Percentiles rank a stretch among this genome's conserved stretches.
Conservation (phyloP, 2,329 filamentous ascomycete species). For the Cladorrhinum sp. region DNA sequence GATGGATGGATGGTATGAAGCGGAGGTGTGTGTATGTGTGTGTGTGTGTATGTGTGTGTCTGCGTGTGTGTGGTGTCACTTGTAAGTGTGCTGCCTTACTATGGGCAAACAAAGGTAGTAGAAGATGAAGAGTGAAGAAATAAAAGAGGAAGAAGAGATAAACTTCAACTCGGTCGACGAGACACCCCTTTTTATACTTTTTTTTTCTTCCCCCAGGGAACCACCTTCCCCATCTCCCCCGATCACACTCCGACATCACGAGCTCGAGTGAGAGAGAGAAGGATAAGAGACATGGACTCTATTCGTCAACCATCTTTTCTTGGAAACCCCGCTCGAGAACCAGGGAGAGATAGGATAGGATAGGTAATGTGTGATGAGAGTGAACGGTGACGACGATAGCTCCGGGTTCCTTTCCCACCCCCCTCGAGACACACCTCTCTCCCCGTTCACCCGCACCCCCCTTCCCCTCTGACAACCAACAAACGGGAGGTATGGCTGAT, state of each 20-base stretch:
- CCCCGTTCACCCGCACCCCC: conserved; percentile 19
- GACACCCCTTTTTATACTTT: conserved; percentile 64
- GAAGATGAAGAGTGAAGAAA: conserved; percentile 30
- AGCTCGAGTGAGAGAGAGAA: conserved; percentile 42
- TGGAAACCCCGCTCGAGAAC: conserved; percentile 44
- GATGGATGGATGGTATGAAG: no score
- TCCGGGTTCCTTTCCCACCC: conserved; percentile 10
- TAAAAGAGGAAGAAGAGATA: conserved; percentile 53
- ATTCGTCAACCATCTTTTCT: conserved; percentile 39
- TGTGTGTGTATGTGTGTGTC: conserved; percentile 3
- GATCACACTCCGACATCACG: conserved; percentile 34
- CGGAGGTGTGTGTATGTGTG: neutral
- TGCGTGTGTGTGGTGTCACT: neutral
- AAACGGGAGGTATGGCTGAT: conserved; percentile 31
- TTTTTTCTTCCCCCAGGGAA: conserved; percentile 25
- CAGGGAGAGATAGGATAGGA: conserved; percentile 24
- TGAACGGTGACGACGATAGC: conserved; percentile 29
- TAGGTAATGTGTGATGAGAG: conserved; percentile 27
- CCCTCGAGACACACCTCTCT: conserved; percentile 25
- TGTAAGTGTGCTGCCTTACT: conserved; percentile 2
- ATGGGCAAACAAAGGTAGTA: conserved; percentile 6
- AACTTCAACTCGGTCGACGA: conserved; percentile 43
- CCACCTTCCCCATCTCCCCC: conserved; percentile 30
- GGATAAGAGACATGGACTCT: conserved; percentile 43
- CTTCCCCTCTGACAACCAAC: conserved; percentile 22